Evolutionary conservation across 306 rosid species (phyloP).

Genomic region (Vigna unguiculata): DNA sequence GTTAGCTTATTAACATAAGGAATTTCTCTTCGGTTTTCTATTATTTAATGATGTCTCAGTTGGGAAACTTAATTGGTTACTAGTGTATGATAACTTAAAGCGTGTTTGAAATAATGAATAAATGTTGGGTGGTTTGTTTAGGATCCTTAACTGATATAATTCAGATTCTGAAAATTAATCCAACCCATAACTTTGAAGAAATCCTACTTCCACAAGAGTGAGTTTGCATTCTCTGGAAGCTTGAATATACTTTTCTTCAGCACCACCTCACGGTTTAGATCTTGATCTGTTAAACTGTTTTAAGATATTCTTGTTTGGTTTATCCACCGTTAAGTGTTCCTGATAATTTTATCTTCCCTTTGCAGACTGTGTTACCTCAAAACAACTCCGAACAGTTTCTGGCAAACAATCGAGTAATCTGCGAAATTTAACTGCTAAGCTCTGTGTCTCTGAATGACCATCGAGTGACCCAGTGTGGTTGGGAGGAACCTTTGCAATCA

Average conservation of each 20-base stretch:
- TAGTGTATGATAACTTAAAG: background rate
- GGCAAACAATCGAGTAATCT: slow-evolving; percentile 22
- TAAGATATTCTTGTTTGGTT: slow-evolving; percentile 11
- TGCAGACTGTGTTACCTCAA: slow-evolving; percentile 50
- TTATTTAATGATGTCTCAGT: background rate
- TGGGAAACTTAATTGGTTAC: background rate
- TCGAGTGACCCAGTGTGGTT: background rate
- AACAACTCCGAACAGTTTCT: background rate
- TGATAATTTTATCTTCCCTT: background rate
- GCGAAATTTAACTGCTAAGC: background rate
- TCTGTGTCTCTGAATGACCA: slow-evolving; percentile 14
- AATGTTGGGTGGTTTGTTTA: slow-evolving; percentile 9
- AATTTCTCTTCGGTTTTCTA: background rate
- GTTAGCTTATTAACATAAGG: background rate
- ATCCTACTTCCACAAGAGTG: slow-evolving; percentile 9
- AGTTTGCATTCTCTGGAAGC: slow-evolving; percentile 10
- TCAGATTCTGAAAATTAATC: slow-evolving; percentile 16
- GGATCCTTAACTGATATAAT: slow-evolving; percentile 6
- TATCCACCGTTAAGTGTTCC: background rate
- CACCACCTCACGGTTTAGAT: slow-evolving; percentile 17
- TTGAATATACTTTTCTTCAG: slow-evolving; percentile 22
- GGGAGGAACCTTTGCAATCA: slow-evolving; percentile 13
- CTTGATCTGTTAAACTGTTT: background rate
- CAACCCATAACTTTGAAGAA: background rate
- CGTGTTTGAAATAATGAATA: slow-evolving; percentile 4